Evolutionary conservation across 805 yeast species (phyloP).

Genomic region (Danielia oregonensis): DNA sequence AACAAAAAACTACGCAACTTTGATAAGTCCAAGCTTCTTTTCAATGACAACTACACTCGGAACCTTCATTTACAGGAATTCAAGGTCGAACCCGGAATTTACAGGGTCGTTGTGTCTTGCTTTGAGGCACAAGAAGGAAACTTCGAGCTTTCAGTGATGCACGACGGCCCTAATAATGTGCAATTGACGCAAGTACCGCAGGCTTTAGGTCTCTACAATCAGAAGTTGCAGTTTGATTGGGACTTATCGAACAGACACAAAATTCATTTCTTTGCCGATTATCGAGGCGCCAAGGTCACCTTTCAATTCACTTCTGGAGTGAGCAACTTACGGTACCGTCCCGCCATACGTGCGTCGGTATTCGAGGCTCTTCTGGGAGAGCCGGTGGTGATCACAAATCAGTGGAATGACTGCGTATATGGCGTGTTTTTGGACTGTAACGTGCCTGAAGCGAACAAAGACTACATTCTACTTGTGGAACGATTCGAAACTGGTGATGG

Average conservation of each 20-base stretch:
- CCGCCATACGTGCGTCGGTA: slow-evolving; percentile 44
- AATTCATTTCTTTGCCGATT: slow-evolving; percentile 20
- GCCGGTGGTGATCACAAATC: slow-evolving; percentile 32
- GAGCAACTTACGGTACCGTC: slow-evolving; percentile 33
- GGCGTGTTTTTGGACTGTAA: slow-evolving; percentile 40
- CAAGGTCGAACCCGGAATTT: slow-evolving; percentile 30
- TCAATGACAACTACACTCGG: slow-evolving; percentile 30
- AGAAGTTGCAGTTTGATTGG: slow-evolving; percentile 33
- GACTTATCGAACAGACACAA: slow-evolving; percentile 35
- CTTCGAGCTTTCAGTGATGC: slow-evolving; percentile 31
- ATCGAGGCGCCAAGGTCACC: slow-evolving; percentile 19
- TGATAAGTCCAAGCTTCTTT: slow-evolving; percentile 22
- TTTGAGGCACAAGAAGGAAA: slow-evolving; percentile 28
- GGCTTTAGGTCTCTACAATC: slow-evolving; percentile 34
- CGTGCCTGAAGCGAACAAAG: slow-evolving; percentile 20
- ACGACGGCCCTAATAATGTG: slow-evolving; percentile 11
- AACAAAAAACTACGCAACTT: slow-evolving; percentile 18
- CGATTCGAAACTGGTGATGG: slow-evolving; percentile 48
- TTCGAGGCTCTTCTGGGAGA: slow-evolving; percentile 25
- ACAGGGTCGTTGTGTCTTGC: slow-evolving; percentile 46
- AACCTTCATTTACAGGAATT: slow-evolving; percentile 27
- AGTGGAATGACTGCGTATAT: slow-evolving; percentile 40
- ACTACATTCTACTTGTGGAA: slow-evolving; percentile 42
- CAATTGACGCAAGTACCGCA: slow-evolving; percentile 16
- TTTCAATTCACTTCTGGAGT: slow-evolving; percentile 24